A percentile compares a stretch with the other conserved stretches of the same genome.
phyloP scores from a whole-genome alignment of 176 grass and related monocot species.

The Thinopyrum elongatum region DNA sequence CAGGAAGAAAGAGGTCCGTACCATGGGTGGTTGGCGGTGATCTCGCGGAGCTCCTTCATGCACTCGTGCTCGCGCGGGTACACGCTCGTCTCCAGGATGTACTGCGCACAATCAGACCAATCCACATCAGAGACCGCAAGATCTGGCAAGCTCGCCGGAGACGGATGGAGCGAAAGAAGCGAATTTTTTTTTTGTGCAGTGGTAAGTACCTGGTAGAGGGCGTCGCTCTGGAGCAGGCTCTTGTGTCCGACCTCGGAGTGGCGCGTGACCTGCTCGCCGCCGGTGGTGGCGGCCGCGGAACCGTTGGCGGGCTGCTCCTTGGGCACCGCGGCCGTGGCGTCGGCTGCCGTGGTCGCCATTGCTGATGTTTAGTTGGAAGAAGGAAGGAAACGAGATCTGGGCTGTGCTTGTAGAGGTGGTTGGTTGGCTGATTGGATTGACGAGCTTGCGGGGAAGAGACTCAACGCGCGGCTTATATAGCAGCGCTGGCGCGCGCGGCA shows the following conservation, averaged over 20 bases:
- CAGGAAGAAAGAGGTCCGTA: background rate
- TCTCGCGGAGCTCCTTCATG: constrained; percentile 84
- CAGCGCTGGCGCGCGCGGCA: background rate
- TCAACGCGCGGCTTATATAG: background rate
- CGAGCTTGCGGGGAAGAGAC: background rate
- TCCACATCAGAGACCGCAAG: background rate
- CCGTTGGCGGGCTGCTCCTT: constrained; percentile 17
- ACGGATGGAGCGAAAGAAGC: background rate
- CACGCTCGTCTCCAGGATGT: constrained; percentile 85
- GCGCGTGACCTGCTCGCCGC: constrained; percentile 68
- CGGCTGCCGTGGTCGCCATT: constrained; percentile 43
- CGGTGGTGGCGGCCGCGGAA: background rate
- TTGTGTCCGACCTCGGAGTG: constrained; percentile 87
- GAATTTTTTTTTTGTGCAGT: too few species aligned
- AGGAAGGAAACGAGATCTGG: constrained; percentile 5
- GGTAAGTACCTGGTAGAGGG: constrained; percentile 65
- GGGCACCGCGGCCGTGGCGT: background rate
- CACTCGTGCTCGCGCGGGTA: constrained; percentile 79
- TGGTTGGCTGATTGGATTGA: background rate
- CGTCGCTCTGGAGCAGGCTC: constrained; percentile 92
- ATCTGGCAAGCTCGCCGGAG: background rate
- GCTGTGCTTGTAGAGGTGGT: background rate
- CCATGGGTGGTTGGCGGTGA: constrained; percentile 80
- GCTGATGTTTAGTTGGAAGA: background rate
- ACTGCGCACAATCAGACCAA: constrained; percentile 23